phyloP scores from a whole-genome alignment of 1,139 yeast species.

The Suhomyces chickasaworum region DNA sequence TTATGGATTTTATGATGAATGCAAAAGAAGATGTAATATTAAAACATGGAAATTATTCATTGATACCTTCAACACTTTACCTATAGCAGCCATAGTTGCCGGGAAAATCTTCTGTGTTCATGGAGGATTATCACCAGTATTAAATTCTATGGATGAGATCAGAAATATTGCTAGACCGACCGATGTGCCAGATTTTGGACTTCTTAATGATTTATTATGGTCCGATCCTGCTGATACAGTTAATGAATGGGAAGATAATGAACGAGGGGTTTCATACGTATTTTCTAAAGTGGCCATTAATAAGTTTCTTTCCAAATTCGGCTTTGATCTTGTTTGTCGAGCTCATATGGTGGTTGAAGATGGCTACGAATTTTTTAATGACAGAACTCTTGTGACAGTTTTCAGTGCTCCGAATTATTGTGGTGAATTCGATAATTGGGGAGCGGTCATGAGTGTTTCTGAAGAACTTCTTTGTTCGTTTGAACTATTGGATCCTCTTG shows the following conservation, averaged over 20 bases:
- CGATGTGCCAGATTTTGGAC: conserved; percentile 95
- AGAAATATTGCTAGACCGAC: conserved; percentile 91
- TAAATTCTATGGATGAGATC: conserved; percentile 89
- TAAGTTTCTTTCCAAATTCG: conserved; percentile 82
- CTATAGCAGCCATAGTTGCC: conserved; percentile 94
- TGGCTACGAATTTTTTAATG: conserved; percentile 96
- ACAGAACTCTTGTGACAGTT: conserved; percentile 88
- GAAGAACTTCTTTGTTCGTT: conserved; percentile 91
- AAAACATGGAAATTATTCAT: conserved; percentile 93
- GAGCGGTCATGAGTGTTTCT: conserved; percentile 96
- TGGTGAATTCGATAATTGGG: conserved; percentile 99
- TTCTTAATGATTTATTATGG: conserved; percentile 90
- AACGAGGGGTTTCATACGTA: conserved; percentile 96
- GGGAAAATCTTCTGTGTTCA: conserved; percentile 97
- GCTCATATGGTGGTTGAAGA: conserved; percentile 99
- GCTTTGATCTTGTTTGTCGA: conserved; percentile 91
- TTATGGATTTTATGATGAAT: conserved; percentile 96
- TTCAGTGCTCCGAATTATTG: conserved; percentile 97
- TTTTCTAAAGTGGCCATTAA: conserved; percentile 91
- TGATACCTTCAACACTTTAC: conserved; percentile 92
- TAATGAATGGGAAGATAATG: conserved; percentile 98
- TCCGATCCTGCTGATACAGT: conserved; percentile 94
- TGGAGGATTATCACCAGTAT: conserved; percentile 92
- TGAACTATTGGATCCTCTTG: conserved; percentile 91
- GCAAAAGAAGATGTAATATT: conserved; percentile 83